Base-by-base conservation (phyloP, 495 filamentous ascomycete genomes). In the Gamarada debralockiae region DNA sequence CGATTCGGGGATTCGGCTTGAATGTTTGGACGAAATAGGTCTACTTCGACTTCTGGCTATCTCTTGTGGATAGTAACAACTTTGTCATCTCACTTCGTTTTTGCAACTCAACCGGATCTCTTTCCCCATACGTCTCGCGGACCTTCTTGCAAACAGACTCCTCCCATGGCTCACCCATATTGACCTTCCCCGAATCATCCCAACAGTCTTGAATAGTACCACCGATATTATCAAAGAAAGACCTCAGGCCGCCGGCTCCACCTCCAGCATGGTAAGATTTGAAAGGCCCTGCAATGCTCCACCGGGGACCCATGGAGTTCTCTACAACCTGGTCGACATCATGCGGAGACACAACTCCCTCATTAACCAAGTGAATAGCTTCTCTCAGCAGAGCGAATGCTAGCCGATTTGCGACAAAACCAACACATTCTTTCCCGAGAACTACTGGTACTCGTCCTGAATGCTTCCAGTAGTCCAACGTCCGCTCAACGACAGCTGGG, bases 201-300 rank as follows among this genome's bases (percentile, higher is more conserved):
- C 80, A 82, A 49, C 75, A 76, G 27, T 65, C 70, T 56, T 77
- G 71, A 53, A 82, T 70, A 6, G 80, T 82, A 10, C 70, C 67
- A 18, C 75, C 77, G 60, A 83, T 68, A 53, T 83, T 83, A 39
- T 73, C 65, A 53, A 82, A 69, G 56, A 83, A 81, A 3, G 68
- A 73, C n/a, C 66, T 60, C 60, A 83, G 67, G 2, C 61, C 58
- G 14, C 78, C 79, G 8, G 71, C 73, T 13, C 81, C 79, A 36
- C 81, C 80, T 15, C 79, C 80, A 37, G 78, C 75, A 66, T 79
- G 76, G 62, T 83, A 83, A 46, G 77, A 79, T 58, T 76, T 78
- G 62, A 84, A 83, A 7, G 79, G 73, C 8, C 80, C 79, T 52
- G 74, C 74, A 12, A 79, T 71, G 8, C 75, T 72, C 81, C 81